Base-by-base conservation (phyloP, 208 protist genomes). In the Leishmania arabica region DNA sequence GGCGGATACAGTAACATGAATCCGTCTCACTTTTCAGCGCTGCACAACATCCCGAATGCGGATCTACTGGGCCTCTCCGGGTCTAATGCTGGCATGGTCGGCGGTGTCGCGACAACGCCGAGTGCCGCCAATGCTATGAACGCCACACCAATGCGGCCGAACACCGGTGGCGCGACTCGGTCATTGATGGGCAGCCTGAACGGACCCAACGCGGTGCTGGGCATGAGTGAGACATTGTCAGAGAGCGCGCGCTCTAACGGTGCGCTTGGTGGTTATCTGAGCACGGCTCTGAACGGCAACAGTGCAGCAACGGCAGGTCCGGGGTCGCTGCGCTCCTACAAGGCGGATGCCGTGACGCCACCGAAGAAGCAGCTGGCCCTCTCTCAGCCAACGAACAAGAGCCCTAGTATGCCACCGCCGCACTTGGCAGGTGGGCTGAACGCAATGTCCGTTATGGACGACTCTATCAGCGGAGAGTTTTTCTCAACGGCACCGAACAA, bases 311-410 rank as follows among this genome's bases (percentile, higher is more conserved):
- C 72, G 54, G 70, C 74, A 13, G 77, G 72, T 3, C 71, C 73
- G 11, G 73, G 60, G 13, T 3, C 58, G 8, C 37, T 79, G 78
- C 72, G 78, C 5, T 34, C 71, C n/a, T 56, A 65, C 82, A 78
- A 42, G 68, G 40, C 54, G 15, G 85, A 79, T 31, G 45, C 78
- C 9, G 66, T 81, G 31, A 87, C 86, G 11, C 83, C 86, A 65
- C 83, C 80, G 1, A 84, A 80, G 42, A 87, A 82, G 77, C 79
- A 89, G 62, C 74, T 87, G 0, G 74, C 62, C 2, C 73, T 87
- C 27, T 78, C 86, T 5, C 82, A 81, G 66, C 72, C 84, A 40
- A 70, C 65, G 17, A 79, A 77, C 73, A 72, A 84, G 72, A 84
- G 82, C 77, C 76, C 82, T 1, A 81, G 74, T 45, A 58, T 84